A percentile compares a stretch with the other conserved stretches of the same genome.
phyloP scores from a whole-genome alignment of 768 basidiomycete genomes.

The Termitomyces sp. region DNA sequence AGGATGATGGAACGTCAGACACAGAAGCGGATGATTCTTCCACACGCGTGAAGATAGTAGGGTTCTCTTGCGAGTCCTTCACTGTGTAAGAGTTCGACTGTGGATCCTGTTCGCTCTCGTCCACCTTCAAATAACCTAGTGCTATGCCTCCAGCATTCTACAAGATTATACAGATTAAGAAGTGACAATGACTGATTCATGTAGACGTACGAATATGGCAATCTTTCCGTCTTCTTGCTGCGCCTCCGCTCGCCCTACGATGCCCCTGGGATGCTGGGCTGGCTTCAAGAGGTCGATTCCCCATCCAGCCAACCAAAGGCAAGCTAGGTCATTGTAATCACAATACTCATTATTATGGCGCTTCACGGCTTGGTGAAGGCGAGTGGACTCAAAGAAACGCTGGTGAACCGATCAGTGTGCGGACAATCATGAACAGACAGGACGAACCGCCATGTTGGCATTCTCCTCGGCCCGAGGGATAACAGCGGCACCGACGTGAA shows the following conservation, averaged over 20 bases:
- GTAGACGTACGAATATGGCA: conserved; percentile 43
- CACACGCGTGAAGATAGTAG: conserved; percentile 20
- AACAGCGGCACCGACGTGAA: conserved; percentile 36
- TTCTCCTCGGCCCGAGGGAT: conserved; percentile 19
- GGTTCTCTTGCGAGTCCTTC: conserved; percentile 46
- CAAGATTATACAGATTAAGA: neutral
- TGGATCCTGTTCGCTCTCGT: neutral
- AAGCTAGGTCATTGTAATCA: neutral
- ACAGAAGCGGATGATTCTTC: too few species aligned
- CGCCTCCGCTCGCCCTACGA: neutral
- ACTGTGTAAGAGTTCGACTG: conserved; percentile 28
- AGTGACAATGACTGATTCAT: neutral
- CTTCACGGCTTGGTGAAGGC: neutral
- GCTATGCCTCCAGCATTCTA: conserved; percentile 5
- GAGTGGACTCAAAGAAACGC: neutral
- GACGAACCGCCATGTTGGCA: conserved; percentile 7
- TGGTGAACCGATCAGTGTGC: neutral
- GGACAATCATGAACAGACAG: neutral
- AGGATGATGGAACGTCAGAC: too few species aligned
- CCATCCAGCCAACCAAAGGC: neutral
- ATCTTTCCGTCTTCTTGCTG: conserved; percentile 35
- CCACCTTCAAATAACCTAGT: conserved; percentile 19
- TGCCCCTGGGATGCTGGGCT: neutral
- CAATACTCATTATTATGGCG: neutral
- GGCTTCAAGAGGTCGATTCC: neutral